These are phyloP conservation scores for Chloranthus sessilifolius DNA, from an alignment of 164 flowering plant species.

Conservation along the genomic window DNA sequence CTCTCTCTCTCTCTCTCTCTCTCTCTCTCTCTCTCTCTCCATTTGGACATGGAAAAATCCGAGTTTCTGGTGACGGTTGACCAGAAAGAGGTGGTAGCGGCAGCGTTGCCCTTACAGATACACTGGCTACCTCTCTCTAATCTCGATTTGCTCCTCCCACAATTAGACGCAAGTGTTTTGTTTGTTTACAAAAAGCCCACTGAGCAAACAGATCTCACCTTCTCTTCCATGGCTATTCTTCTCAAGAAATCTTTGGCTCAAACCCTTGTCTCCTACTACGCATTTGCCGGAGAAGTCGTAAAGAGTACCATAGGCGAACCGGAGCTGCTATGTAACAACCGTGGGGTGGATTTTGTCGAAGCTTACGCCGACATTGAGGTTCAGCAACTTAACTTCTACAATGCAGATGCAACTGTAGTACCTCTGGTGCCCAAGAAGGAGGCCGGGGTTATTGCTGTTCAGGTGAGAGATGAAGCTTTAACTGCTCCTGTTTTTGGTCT, in stretches of 20 bases:
- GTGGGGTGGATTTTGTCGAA: slow-evolving; percentile 37
- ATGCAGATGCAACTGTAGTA: slow-evolving; percentile 36
- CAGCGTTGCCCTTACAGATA: slow-evolving; percentile 34
- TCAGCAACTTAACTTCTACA: slow-evolving; percentile 24
- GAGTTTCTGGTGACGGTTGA: slow-evolving; percentile 19
- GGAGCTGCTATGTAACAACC: slow-evolving; percentile 38
- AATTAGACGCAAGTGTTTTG: slow-evolving; percentile 34
- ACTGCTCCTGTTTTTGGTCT: no score
- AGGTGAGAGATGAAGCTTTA: no score
- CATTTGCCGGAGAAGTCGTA: slow-evolving; percentile 31
- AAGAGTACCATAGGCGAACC: slow-evolving; percentile 29
- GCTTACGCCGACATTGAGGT: slow-evolving; percentile 36
- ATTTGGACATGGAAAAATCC: no score
- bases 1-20: no score
- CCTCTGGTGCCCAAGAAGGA: slow-evolving; percentile 37
- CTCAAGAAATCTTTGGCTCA: slow-evolving; percentile 25
- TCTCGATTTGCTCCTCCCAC: slow-evolving; percentile 43
- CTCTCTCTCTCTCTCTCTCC: no score
- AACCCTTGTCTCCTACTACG: slow-evolving; percentile 24
- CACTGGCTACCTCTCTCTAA: slow-evolving; percentile 43
- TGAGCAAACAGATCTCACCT: background rate
- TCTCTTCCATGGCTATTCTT: slow-evolving; percentile 8
- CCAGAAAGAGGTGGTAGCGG: slow-evolving; percentile 26
- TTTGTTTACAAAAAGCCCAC: slow-evolving; percentile 29
- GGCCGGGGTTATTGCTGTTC: slow-evolving; percentile 32